phyloP scores from a whole-genome alignment of 2,329 filamentous ascomycete species.

The Talaromyces funiculosus region DNA sequence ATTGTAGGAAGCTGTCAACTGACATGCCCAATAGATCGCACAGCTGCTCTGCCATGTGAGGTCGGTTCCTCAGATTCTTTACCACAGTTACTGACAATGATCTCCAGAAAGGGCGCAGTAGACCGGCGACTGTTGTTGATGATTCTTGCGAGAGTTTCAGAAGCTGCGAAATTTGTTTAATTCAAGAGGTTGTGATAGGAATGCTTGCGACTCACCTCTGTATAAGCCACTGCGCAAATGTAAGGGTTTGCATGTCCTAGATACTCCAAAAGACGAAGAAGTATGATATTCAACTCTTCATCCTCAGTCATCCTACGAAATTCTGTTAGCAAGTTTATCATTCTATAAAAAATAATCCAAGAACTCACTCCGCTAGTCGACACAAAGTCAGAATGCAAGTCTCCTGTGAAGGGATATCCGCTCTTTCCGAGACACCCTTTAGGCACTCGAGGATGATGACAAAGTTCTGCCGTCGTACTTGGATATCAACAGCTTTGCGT shows the following conservation, averaged over 20 bases:
- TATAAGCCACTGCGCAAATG: conserved; percentile 73
- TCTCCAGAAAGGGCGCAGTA: conserved; percentile 85
- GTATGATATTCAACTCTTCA: conserved; percentile 77
- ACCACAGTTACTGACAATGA: conserved; percentile 76
- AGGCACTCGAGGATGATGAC: conserved; percentile 65
- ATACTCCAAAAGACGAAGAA: conserved; percentile 79
- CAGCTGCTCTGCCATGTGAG: conserved; percentile 74
- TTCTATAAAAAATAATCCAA: too few relatives aligned
- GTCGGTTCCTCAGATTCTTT: conserved; percentile 71
- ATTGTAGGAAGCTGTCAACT: conserved; percentile 65
- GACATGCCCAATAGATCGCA: conserved; percentile 75
- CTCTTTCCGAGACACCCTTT: conserved; percentile 64
- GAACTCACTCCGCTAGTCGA: conserved; percentile 64
- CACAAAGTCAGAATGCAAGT: conserved; percentile 81
- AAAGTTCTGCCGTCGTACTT: conserved; percentile 58
- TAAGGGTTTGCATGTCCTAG: conserved; percentile 77
- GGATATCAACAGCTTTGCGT: conserved; percentile 41
- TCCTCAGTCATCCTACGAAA: conserved; percentile 59
- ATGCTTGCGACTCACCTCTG: conserved; percentile 54
- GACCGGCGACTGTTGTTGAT: conserved; percentile 55
- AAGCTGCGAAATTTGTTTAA: conserved; percentile 42
- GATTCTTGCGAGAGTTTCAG: conserved; percentile 64
- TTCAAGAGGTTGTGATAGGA: not conserved
- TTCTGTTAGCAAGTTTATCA: conserved; percentile 14
- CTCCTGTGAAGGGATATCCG: conserved; percentile 65